Conservation (phyloP, 163 green algal genomes). For the Prototheca cutis region DNA sequence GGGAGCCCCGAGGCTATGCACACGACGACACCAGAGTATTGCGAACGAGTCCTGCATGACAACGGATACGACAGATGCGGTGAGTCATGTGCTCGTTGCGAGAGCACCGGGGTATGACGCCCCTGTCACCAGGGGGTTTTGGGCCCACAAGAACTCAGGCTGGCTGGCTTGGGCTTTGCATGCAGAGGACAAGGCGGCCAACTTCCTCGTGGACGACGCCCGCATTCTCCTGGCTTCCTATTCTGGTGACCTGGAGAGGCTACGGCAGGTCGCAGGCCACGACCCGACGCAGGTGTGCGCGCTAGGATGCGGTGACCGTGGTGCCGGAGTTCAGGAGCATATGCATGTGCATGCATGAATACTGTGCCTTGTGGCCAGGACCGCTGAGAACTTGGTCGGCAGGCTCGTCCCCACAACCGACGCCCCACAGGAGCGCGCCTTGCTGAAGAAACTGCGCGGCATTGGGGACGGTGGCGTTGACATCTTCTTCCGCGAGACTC, state of each 20-base stretch:
- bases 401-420: neutral
- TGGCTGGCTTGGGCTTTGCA: neutral
- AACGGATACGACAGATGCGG: slow-evolving; percentile 10
- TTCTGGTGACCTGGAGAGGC: slow-evolving; percentile 10
- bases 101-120: neutral
- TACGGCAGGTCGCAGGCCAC: slow-evolving; percentile 1
- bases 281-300: slow-evolving; percentile 4
- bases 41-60: neutral
- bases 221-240: slow-evolving; percentile 3
- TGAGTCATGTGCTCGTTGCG: neutral
- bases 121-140: neutral
- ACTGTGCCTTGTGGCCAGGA: no score
- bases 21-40: neutral
- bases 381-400: neutral
- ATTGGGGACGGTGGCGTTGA: slow-evolving; percentile 17
- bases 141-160: no score
- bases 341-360: slow-evolving; percentile 1
- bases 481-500: slow-evolving; percentile 24
- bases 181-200: slow-evolving; percentile 13
- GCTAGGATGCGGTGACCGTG: neutral
- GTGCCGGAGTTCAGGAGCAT: neutral
- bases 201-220: slow-evolving; percentile 12
- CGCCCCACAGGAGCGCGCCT: slow-evolving; percentile 7
- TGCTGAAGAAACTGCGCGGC: slow-evolving; percentile 23
- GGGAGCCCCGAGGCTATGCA: slow-evolving; percentile 2